Evolutionary conservation across 306 rosid species (phyloP).

Genomic region (Castanea crenata): DNA sequence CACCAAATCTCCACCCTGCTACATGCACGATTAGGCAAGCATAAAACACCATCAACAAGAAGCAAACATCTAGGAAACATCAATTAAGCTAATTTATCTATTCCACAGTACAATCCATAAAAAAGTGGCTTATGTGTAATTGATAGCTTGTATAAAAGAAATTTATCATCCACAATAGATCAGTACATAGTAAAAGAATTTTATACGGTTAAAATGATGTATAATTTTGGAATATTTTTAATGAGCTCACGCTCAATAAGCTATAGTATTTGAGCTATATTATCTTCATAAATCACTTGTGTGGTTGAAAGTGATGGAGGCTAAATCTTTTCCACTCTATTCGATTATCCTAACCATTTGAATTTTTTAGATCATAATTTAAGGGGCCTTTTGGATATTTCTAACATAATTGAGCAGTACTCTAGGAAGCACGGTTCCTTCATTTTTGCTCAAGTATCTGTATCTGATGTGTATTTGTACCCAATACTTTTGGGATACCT

Average conservation of each 20-base stretch:
- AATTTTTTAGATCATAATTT: not conserved
- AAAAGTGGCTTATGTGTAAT: not conserved
- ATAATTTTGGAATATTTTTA: not conserved
- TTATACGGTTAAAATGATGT: not conserved
- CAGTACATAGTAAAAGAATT: not conserved
- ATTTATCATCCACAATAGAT: not conserved
- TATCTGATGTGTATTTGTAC: no score
- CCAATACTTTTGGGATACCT: no score
- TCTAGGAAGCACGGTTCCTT: no score
- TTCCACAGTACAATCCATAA: not conserved
- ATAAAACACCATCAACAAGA: constrained; percentile 18
- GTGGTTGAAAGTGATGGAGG: not conserved
- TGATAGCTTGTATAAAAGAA: not conserved
- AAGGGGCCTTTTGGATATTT: not conserved
- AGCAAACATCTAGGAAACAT: constrained; percentile 13
- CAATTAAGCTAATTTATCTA: not conserved
- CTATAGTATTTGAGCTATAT: not conserved
- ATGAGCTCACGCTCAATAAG: not conserved
- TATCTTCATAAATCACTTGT: not conserved
- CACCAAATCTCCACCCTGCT: constrained; percentile 49
- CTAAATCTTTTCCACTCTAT: not conserved
- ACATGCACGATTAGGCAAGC: constrained; percentile 29
- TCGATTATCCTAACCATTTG: not conserved
- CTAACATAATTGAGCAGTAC: not conserved
- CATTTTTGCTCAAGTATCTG: no score